Base-by-base conservation (phyloP, 345 rosid genomes). In the Streptanthus diversifolius region DNA sequence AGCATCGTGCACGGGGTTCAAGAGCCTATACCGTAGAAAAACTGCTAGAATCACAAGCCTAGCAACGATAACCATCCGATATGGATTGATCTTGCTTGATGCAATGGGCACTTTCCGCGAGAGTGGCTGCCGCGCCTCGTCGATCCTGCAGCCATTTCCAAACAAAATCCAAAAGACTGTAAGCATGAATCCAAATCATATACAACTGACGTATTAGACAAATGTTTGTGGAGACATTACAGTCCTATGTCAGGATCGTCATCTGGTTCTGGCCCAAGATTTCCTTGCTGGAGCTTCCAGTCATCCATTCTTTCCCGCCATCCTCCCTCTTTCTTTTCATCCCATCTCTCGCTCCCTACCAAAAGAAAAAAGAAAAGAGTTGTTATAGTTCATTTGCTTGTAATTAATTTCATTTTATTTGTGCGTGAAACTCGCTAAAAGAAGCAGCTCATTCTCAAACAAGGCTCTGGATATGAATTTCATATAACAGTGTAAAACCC, bases 61-160 rank as follows among this genome's bases (percentile, higher is more conserved):
- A 75, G 97, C 97, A 29, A 88, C 95, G 13, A 95, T 90, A 65
- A 91, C 85, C 97, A 95, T 95, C 59, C 97, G 82, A 24, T 91
- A 95, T 18, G 96, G 99, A 51, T 90, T 95, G 76, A 89, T 72
- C 89, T 86, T 95, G 89, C 97, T 84, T 2, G 97, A 89, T 13
- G 97, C 96, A 70, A 95, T 91, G 24, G 97, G 91, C 2, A 95
- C 97, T 86, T 95, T 95, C 82, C 99, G 83, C 0, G 96, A 91
- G 29, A 91, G 81, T 47, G 97, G 99, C 82, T 91, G 97, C 70
- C 96, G 77, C 7, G 96, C 91, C 84, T 95, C 96, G 49, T 95
- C 97, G 15, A 89, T 49, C 86, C 96, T 89, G 90, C 77, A 79
- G 10, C 68, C 41, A 43, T 74, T 55, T 45, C 19, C 62, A 70